A percentile compares a stretch with the other conserved stretches of the same genome.
Evolutionary conservation across 1,284 basidiomycete genomes (phyloP).

Genomic region (Ceratobasidium sp.): DNA sequence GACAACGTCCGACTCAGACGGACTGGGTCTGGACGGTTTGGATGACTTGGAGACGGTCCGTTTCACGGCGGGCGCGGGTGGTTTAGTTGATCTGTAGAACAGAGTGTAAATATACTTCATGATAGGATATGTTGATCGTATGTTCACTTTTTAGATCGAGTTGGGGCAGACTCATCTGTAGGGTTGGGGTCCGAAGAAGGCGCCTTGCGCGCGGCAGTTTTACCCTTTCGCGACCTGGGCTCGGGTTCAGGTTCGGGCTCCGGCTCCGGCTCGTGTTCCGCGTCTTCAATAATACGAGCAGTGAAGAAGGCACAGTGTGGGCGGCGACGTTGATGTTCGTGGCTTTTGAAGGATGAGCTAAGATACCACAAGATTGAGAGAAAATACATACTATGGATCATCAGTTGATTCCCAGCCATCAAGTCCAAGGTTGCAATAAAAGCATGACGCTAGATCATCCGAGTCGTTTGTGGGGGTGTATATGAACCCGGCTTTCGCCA

Average conservation of each 20-base stretch:
- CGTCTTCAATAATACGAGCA: background rate
- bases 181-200: conserved; percentile 19
- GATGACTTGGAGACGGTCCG: conserved; percentile 22
- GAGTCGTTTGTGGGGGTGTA: conserved; percentile 47
- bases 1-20: background rate
- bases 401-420: conserved; percentile 55
- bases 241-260: conserved; percentile 23
- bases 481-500: conserved; percentile 55
- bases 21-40: background rate
- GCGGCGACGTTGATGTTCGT: conserved; percentile 35
- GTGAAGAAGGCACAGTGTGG: conserved; percentile 40
- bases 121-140: background rate
- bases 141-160: background rate
- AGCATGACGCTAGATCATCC: conserved; percentile 49
- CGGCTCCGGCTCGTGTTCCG: background rate
- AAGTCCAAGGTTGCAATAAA: conserved; percentile 52
- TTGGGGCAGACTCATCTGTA: conserved; percentile 2
- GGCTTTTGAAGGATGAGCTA: conserved; percentile 11
- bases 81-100: background rate
- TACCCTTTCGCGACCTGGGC: conserved; percentile 20
- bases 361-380: background rate
- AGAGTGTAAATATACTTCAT: background rate
- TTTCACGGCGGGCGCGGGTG: background rate
- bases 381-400: conserved; percentile 49
- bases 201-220: conserved; percentile 1